Base-by-base conservation (phyloP, 257 asterid genomes). In the Solanum acaule region DNA sequence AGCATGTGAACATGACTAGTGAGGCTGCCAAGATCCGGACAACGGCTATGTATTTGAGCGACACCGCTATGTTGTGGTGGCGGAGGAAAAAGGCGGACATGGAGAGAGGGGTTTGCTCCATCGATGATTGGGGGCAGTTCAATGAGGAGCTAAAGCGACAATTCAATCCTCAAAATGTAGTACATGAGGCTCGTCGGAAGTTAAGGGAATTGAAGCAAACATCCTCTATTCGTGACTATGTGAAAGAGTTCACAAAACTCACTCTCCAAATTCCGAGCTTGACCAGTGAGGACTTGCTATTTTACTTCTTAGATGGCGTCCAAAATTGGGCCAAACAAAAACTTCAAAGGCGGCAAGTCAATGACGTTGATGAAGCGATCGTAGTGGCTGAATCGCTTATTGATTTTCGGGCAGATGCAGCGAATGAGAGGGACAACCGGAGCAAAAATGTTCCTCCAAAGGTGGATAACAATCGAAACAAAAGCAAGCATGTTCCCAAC, bases 371-470 rank as follows among this genome's bases (percentile, higher is more conserved):
- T 20, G 11, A 20, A 18, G 5, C n/a, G 4, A 56, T 20, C 3
- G 2, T 20, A 18, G 4, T 56, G 0, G 2, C 2, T 0, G 11
- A 56, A 18, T 56, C 10, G 10, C 23, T 56, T 3, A 18, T 4
- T 6, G 1, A 56, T 56, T 56, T 56, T 7, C 1, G 2, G 0
- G 65, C 1, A 1, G 25, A 56, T 6, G 4, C 25, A 6, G 1
- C 25, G 10, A 18, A 18, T 0, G 1, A 0, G 2, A 56, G n/a
- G 5, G 65, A 56, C n/a, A 56, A 6, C 0, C n/a, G 0, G 0
- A 56, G 10, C 0, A 56, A 56, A 56, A 56, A 2, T 18, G 2
- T 56, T 20, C n/a, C 65, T 18, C 65, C 2, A 0, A 56, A 20
- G 25, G 65, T 18, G n/a, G 25, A 56, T 20, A 56, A 56, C 10